phyloP scores from a whole-genome alignment of 306 rosid species.

The Mucuna pruriens region DNA sequence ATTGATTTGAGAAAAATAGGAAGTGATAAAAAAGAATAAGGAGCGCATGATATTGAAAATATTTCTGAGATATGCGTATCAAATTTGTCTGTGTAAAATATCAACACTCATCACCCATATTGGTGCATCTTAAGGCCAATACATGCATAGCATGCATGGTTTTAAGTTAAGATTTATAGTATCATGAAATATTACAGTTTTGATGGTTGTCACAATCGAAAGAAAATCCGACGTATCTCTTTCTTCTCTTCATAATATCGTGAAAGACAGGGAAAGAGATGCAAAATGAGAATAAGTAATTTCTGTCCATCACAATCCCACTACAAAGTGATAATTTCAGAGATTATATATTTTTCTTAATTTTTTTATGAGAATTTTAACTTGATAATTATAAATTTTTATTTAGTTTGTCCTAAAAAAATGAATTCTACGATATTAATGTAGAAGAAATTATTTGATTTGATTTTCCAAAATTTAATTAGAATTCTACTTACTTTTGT shows the following conservation, averaged over 20 bases:
- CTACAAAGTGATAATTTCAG: background rate
- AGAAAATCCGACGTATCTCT: background rate
- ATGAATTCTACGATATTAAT: background rate
- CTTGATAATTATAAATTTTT: background rate
- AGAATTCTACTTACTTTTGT: background rate
- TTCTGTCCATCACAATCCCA: background rate
- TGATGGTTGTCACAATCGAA: background rate
- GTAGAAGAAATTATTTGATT: background rate
- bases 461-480: too few relatives aligned
- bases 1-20: background rate
- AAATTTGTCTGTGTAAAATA: background rate
- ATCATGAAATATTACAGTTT: background rate
- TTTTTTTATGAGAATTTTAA: too few relatives aligned
- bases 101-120: background rate
- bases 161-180: background rate
- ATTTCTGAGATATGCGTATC: background rate
- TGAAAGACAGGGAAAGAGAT: too few relatives aligned
- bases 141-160: background rate
- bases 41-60: background rate
- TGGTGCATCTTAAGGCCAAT: background rate
- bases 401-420: background rate
- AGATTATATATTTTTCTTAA: too few relatives aligned
- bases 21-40: background rate
- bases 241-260: background rate
- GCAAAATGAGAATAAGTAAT: background rate